Evolutionary conservation across 2,329 filamentous ascomycete species (phyloP), one percentile per base, ranked within the genome.

Genomic region (Eutypella sp.): DNA sequence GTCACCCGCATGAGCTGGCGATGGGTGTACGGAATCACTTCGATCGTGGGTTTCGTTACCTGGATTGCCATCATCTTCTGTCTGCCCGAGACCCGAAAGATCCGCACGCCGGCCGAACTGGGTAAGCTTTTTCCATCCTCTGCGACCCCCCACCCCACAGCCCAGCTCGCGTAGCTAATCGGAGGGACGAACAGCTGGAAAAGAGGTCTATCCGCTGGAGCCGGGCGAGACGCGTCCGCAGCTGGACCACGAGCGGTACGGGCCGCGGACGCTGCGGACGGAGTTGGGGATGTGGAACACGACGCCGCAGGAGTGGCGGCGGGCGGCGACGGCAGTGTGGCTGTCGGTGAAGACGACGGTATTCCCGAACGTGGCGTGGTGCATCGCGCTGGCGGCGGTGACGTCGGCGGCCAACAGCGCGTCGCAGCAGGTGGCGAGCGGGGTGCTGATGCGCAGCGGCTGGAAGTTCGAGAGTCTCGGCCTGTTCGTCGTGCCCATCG

Each of bases 11-110:
- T 58, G 11, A 55, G 53, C 41, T 68, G 65, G 67, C 57, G 66
- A 19, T 64, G 54, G 53, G 50, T 69, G 15, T 69, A 69, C 51
- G 64, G 52, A 31, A 57, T 63, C 31, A 63, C 63, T 2, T 63
- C 63, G 1, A 57, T 53, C 5, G 45, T 58, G 6, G 63, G 61
- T 4, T 48, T 62, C 9, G 36, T 62, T 0, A 60, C 65, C 3
- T 69, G 66, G 66, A 37, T 68, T 5, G 42, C 55, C 18, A 48
- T 68, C 5, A 55, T 68, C 5, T 43, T 50, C 3, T 57, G 63
- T 18, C 47, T 69, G 2, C 66, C 66, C 2, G 66, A 69, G 51
- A 67, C 66, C 0, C 55, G 62, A 3, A 65, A 59, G 57, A 56
- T 48, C 0, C 55, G 66, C 11, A 59, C 62, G 1, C 49, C 47